Base-by-base conservation (phyloP, 1,139 yeast species). In the Scheffersomyces cryptocercus region DNA sequence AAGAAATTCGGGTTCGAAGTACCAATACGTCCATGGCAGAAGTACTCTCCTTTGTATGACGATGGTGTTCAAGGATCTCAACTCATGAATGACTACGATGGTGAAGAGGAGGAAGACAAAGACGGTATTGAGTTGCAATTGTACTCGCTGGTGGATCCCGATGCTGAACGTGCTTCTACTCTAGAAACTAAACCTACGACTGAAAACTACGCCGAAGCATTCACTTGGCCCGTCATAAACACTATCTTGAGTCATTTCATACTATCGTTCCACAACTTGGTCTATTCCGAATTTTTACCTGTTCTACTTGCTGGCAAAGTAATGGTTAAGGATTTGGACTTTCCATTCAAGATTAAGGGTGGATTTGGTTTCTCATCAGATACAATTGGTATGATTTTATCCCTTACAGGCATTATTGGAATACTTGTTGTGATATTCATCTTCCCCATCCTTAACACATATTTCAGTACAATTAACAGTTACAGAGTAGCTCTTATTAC, bases 11-110 rank as follows among this genome's bases (percentile, higher is more conserved):
- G 81, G 0, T 50, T 61, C 40, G 41, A 55, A 5, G 54, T 62
- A 8, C 67, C 67, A 10, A 32, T 37, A 5, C 61, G 78, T 51
- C 68, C 74, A 5, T 73, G 78, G 75, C 43, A 52, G 31, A 43
- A 43, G 28, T 31, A 31, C 15, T n/a, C 34, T 5, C 14, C 14
- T 31, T 15, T 31, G 20, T 31, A 38, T 5, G 28, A 29, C 14
- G 20, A 31, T 9, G 10, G 34, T 13, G 20, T 15, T 15, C 34
- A 16, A 9, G 20, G 20, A 31, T 15, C 14, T 9, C 14, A 16
- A 6, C 34, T 31, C 4, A 31, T 31, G 34, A 31, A 16, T 12
- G 34, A 31, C 15, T 31, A 31, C 15, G 34, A 31, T 31, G 34
- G 34, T n/a, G 11, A 31, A 14, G 34, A 31, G 12, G 3, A 14